Evolutionary conservation across 2,329 filamentous ascomycete genomes (phyloP).

Genomic region (Thelonectria rubi): DNA sequence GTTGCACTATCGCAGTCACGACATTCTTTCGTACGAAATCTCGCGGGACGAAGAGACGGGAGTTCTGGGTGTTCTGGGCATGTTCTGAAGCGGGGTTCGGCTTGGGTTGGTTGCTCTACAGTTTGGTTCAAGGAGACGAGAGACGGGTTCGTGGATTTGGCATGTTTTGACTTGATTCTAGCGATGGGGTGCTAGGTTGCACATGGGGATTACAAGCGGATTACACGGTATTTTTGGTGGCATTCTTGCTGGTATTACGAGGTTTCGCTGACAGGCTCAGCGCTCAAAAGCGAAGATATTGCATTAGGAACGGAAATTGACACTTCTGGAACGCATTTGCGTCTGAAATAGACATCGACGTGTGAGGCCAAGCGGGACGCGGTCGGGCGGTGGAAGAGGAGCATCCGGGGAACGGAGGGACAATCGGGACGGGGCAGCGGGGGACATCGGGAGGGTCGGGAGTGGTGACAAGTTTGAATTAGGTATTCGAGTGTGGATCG

Average conservation of each 20-base stretch:
- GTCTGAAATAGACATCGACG: too few species aligned
- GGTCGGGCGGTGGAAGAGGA: not conserved
- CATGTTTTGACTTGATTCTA: constrained; percentile 10
- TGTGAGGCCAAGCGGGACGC: too few species aligned
- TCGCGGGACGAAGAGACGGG: constrained; percentile 52
- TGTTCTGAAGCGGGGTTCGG: constrained; percentile 43
- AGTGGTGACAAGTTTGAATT: constrained; percentile 43
- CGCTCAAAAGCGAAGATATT: too few species aligned
- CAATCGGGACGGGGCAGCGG: constrained; percentile 15
- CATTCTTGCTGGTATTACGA: too few species aligned
- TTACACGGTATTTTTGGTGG: too few species aligned
- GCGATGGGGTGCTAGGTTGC: not conserved
- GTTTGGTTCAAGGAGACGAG: constrained; percentile 14
- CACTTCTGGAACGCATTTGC: too few species aligned
- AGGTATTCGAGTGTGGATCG: constrained; percentile 32
- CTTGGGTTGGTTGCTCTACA: not conserved
- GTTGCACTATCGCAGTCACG: constrained; percentile 76
- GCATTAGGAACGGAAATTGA: too few species aligned
- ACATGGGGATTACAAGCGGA: too few species aligned
- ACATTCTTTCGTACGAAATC: constrained; percentile 75
- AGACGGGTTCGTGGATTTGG: constrained; percentile 7
- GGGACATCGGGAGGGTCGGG: constrained; percentile 29
- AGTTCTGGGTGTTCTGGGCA: constrained; percentile 43
- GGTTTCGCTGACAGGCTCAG: too few species aligned
- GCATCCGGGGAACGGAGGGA: constrained; percentile 12